Base-by-base conservation (phyloP, 768 basidiomycete genomes). In the Kwoniella bestiolae region DNA sequence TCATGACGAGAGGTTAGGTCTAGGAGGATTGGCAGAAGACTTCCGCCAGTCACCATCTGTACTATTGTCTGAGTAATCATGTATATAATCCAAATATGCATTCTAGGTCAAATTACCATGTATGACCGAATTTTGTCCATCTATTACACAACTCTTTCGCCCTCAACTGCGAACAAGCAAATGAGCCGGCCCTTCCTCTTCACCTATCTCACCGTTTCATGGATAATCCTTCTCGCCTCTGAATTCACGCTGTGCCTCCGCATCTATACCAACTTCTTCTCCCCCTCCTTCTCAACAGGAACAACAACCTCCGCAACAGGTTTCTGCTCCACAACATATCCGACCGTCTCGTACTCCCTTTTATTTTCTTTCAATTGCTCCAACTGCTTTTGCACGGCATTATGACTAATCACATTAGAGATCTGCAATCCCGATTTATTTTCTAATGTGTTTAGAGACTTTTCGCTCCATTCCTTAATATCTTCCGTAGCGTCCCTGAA, bases 341-440 rank as follows among this genome's bases (percentile, higher is more conserved):
- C 79, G 12, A 80, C 70, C n/a, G 41, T 71, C 61, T 76, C 67
- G 25, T 67, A 59, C 41, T 68, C 56, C 14, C 25, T 59, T 11
- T 47, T 47, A 14, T 18, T 47, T 21, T 47, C 25, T 21, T 47
- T 47, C 9, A 21, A 21, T 28, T 14, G 11, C 29, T 51, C 25
- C 29, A 25, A 51, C 29, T 12, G 29, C 29, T 51, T 25, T 28
- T 51, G n/a, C 8, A 23, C 21, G 12, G 14, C 21, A 51, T 57
- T 47, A 72, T 57, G 9, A 84, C 85, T 28, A 47, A 47, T 47
- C 2, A 47, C 46, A 28, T 51, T 26, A 78, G 88, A 82, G 49
- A 94, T 72, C 82, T 88, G 90, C 75, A 94, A 75, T 0, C 92
- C 92, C 1, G 91, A 92, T 31, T 81, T 75, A 60, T 86, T 84